phyloP scores from a whole-genome alignment of 441 rosid genomes.

The Mallotus japonicus region DNA sequence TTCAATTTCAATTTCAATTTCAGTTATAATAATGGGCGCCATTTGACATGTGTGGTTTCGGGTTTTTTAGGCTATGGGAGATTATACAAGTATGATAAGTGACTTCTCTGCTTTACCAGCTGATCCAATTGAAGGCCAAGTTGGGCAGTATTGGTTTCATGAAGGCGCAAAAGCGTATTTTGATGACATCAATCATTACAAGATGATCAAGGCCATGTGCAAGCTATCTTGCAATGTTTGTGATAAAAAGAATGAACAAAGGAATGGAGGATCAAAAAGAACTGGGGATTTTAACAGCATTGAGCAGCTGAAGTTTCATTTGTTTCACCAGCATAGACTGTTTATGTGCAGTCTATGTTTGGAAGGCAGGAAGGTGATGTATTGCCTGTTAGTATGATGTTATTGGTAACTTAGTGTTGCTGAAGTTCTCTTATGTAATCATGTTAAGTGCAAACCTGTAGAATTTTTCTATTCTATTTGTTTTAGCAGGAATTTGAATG shows the following conservation, averaged over 20 bases:
- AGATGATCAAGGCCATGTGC: conserved; percentile 84
- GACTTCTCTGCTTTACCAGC: conserved; percentile 67
- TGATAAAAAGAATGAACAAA: conserved; percentile 53
- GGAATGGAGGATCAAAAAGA: conserved; percentile 45
- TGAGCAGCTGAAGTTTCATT: conserved; percentile 78
- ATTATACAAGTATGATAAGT: conserved; percentile 66
- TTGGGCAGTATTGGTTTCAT: conserved; percentile 64
- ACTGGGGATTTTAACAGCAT: conserved; percentile 53
- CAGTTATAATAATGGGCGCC: background rate
- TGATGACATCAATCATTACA: conserved; percentile 76
- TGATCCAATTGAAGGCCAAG: conserved; percentile 61
- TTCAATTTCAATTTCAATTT: background rate
- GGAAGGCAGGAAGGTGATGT: conserved; percentile 75
- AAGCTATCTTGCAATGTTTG: conserved; percentile 75
- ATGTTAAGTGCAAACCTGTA: background rate
- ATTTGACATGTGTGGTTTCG: background rate
- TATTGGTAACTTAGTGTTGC: background rate
- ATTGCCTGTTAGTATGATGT: background rate
- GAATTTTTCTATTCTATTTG: background rate
- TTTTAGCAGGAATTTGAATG: background rate
- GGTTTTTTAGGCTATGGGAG: conserved; percentile 61
- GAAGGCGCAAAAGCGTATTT: conserved; percentile 70
- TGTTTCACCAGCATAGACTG: conserved; percentile 62
- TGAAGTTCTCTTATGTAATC: background rate
- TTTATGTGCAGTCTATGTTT: conserved; percentile 74